Evolutionary conservation across 441 rosid genomes (phyloP).

Genomic region (Arabidopsis lyrata): DNA sequence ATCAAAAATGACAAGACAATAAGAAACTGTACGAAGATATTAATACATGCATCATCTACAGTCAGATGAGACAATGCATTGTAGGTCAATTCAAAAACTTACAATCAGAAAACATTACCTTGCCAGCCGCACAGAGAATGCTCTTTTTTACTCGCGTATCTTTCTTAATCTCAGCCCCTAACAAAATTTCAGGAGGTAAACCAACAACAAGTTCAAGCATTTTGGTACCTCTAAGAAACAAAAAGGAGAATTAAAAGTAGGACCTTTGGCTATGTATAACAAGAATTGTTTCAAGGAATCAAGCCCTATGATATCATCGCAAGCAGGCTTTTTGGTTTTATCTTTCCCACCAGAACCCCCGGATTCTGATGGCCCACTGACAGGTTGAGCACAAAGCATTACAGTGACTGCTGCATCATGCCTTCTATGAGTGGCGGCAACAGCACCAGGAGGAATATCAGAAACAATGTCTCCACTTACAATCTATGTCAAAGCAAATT

Average conservation of each 20-base stretch:
- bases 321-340: conserved; percentile 82
- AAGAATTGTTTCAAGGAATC: conserved; percentile 79
- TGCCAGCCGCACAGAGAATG: conserved; percentile 83
- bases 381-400: conserved; percentile 88
- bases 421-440: conserved; percentile 90
- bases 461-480: conserved; percentile 98
- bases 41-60: not conserved
- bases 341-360: conserved; percentile 83
- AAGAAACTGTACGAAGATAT: not conserved
- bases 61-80: conserved; percentile 16
- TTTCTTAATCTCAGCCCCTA: conserved; percentile 85
- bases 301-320: conserved; percentile 79
- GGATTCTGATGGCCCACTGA: conserved; percentile 78
- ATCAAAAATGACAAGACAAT: conserved; percentile 32
- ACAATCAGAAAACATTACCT: conserved; percentile 57
- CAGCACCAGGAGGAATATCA: conserved; percentile 93
- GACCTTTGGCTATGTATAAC: conserved; percentile 87
- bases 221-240: conserved; percentile 27
- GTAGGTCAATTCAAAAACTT: not conserved
- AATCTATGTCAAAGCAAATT: conserved; percentile 59
- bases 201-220: conserved; percentile 33
- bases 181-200: conserved; percentile 35
- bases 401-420: conserved; percentile 89
- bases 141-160: conserved; percentile 76
- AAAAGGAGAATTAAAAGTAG: conserved; percentile 27